These are phyloP conservation scores for Globisporangium yorkense DNA, from an alignment of 352 stramenopile genomes.

Conservation along the genomic window DNA sequence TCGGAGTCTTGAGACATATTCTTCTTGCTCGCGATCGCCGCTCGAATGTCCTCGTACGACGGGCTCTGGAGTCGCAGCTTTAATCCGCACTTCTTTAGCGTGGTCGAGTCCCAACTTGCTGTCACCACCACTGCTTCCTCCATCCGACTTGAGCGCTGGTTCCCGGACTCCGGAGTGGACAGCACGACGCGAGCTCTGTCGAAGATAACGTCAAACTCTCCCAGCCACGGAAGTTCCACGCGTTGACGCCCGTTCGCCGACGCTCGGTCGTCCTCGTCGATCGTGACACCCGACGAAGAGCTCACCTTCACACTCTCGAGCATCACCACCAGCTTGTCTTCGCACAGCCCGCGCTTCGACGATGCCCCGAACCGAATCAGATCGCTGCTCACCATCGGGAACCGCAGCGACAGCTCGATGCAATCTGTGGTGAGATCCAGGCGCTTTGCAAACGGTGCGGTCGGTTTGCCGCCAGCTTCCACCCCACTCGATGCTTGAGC, in stretches of 20 bases:
- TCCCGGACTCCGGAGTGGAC: conserved; percentile 39
- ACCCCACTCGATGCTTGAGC: conserved; percentile 3
- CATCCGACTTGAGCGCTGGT: conserved; percentile 41
- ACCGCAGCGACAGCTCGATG: conserved; percentile 64
- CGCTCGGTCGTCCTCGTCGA: conserved; percentile 7
- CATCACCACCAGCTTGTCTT: conserved; percentile 71
- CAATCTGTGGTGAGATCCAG: conserved; percentile 72
- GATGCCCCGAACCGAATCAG: conserved; percentile 74
- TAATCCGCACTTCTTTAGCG: conserved; percentile 34
- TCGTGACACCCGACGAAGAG: conserved; percentile 14
- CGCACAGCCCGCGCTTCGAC: conserved; percentile 71
- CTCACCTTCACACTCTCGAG: conserved; percentile 57
- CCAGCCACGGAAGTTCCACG: conserved; percentile 46
- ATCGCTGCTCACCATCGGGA: conserved; percentile 83
- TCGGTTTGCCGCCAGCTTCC: not conserved
- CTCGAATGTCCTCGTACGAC: conserved; percentile 37
- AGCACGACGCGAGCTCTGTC: conserved; percentile 41
- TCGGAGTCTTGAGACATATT: conserved; percentile 65
- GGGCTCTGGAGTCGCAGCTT: conserved; percentile 43
- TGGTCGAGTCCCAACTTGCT: conserved; percentile 26
- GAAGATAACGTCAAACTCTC: conserved; percentile 60
- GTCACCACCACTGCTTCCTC: conserved; percentile 42
- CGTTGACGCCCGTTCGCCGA: conserved; percentile 3
- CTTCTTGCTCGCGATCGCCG: conserved; percentile 50
- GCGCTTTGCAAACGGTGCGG: conserved; percentile 36